Percentiles rank a stretch among this genome's conserved stretches.
These are phyloP conservation scores for Amanita exitialis DNA, from an alignment of 768 basidiomycete species.

Conservation along the genomic window DNA sequence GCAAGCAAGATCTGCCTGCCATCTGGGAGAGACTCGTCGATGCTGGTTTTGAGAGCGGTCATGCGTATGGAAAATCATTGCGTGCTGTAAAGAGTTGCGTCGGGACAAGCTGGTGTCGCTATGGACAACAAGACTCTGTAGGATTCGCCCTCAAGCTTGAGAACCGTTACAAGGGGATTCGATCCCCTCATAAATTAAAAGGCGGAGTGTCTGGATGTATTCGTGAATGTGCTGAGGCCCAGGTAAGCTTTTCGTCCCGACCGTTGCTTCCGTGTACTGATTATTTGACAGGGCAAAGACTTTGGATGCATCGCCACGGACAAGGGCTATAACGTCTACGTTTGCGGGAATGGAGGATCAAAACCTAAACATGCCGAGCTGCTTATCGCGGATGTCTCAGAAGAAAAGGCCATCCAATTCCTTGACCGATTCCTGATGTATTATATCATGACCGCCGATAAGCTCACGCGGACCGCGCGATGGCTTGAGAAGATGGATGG, in stretches of 20 bases:
- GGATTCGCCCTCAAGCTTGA: slow-evolving; percentile 65
- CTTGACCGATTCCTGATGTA: slow-evolving; percentile 58
- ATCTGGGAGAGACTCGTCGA: slow-evolving; percentile 55
- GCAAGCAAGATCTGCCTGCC: slow-evolving; percentile 55
- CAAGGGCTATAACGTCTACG: slow-evolving; percentile 74
- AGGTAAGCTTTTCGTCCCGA: slow-evolving; percentile 15
- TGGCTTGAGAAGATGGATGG: slow-evolving; percentile 69
- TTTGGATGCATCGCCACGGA: slow-evolving; percentile 71
- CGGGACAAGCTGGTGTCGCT: slow-evolving; percentile 63
- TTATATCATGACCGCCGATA: slow-evolving; percentile 68
- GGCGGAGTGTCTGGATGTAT: slow-evolving; percentile 70
- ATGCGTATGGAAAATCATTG: slow-evolving; percentile 61
- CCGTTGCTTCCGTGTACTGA: neutral
- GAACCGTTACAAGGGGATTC: slow-evolving; percentile 61
- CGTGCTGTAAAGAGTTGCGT: slow-evolving; percentile 76
- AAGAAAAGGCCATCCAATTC: slow-evolving; percentile 43
- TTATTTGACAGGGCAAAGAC: slow-evolving; percentile 25
- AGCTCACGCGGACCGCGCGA: slow-evolving; percentile 58
- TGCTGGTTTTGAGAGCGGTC: slow-evolving; percentile 69
- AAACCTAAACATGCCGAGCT: slow-evolving; percentile 53
- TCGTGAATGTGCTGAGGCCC: slow-evolving; percentile 72
- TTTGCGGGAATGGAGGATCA: slow-evolving; percentile 65
- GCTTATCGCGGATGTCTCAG: slow-evolving; percentile 59
- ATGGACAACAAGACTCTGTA: slow-evolving; percentile 67
- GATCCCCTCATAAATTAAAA: slow-evolving; percentile 67